Percentiles rank a stretch among this genome's conserved stretches.
Evolutionary conservation across 257 asterid genomes (phyloP).

Genomic region (Scutellaria barbata): DNA sequence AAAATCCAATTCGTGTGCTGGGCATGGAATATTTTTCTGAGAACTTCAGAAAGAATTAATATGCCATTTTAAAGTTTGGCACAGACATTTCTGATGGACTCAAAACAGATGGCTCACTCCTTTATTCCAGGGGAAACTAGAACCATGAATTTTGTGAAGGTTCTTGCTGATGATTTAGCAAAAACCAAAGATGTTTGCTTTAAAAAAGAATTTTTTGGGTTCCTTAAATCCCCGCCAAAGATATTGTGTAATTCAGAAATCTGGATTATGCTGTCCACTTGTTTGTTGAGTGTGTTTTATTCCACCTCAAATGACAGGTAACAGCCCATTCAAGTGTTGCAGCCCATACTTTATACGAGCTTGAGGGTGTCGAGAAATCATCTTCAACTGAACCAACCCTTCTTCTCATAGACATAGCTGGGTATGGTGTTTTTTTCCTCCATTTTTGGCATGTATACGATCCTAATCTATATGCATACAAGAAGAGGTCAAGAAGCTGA

Average conservation of each 20-base stretch:
- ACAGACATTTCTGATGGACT: not conserved
- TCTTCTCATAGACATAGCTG: conserved; percentile 90
- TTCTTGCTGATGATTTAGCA: conserved; percentile 21
- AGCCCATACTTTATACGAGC: conserved; percentile 68
- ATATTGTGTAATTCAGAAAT: conserved; percentile 24
- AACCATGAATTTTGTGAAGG: not conserved
- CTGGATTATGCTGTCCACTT: conserved; percentile 31
- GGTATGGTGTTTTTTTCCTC: conserved; percentile 51
- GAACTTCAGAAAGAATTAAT: not conserved
- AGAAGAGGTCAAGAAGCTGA: conserved; percentile 19
- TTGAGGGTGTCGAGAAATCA: conserved; percentile 80
- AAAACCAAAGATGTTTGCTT: conserved; percentile 1
- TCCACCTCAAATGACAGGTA: conserved; percentile 52
- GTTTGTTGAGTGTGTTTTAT: conserved; percentile 25
- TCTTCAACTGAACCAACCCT: conserved; percentile 82
- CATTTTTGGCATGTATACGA: conserved; percentile 3
- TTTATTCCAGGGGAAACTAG: not conserved
- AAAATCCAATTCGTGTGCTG: too few relatives aligned
- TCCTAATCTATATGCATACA: conserved; percentile 23
- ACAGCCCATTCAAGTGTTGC: conserved; percentile 93
- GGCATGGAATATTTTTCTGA: not conserved
- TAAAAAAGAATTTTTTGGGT: conserved; percentile 3
- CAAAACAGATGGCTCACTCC: not conserved
- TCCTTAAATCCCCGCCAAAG: not conserved
- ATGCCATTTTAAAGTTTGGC: not conserved